Percentiles rank a stretch among this genome's conserved stretches.
Conservation (phyloP, 495 filamentous ascomycete genomes). For the Neurospora tetraspora region DNA sequence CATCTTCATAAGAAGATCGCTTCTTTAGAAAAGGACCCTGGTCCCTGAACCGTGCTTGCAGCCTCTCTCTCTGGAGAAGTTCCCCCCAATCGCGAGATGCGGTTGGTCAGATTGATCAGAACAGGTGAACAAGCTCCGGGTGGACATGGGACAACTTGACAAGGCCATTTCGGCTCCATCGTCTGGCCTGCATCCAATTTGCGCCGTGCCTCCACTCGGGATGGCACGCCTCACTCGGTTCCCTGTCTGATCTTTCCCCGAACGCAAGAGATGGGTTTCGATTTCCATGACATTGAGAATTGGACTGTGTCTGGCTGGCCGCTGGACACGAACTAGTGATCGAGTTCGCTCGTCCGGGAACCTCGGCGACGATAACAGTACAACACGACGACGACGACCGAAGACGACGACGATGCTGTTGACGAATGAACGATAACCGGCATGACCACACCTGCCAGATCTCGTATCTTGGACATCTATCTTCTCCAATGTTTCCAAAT, state of each 20-base stretch:
- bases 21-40: neutral
- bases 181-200: neutral
- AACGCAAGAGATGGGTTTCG: neutral
- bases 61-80: neutral
- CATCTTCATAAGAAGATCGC: neutral
- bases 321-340: neutral
- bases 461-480: neutral
- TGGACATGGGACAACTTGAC: neutral
- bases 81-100: neutral
- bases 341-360: neutral
- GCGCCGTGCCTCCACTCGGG: neutral
- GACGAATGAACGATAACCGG: neutral
- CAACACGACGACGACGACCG: neutral
- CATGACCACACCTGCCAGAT: neutral
- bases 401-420: neutral
- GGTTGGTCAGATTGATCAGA: neutral
- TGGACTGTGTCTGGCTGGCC: neutral
- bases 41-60: neutral
- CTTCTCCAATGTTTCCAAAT: neutral
- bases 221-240: neutral
- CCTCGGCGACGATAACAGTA: neutral
- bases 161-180: neutral
- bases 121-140: neutral
- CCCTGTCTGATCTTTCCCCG: neutral
- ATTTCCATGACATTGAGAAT: neutral